Base-by-base conservation (phyloP, 2,329 filamentous ascomycete species). In the Leptosphaerulina australis region DNA sequence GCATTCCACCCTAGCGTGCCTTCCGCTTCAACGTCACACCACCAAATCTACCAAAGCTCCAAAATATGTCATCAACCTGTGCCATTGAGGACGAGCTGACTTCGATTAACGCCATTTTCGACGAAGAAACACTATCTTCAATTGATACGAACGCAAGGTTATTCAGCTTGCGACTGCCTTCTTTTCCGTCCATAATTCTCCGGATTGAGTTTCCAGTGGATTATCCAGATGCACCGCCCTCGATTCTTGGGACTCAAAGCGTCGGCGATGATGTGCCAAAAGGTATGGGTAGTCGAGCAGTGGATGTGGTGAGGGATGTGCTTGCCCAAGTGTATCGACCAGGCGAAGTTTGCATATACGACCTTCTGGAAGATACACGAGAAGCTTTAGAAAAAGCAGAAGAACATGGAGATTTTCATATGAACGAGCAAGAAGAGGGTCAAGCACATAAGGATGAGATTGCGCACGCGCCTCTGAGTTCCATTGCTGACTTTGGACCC, bases 71-170 rank as follows among this genome's bases (percentile, higher is more conserved):
- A 60, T 55, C 49, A 26, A 69, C 70, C 60, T 66, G 68, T 33
- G 63, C 78, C 39, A 80, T 93, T 20, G 71, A 74, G 38, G 89
- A 94, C 73, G 90, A 94, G 69, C 76, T 92, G 22, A 87, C 87
- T 66, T 90, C 88, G 55, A 87, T 94, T 66, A 94, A 93, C 73
- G 89, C 90, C 45, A 94, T 94, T 58, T 94, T 92, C 74, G 87
- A 85, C 57, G 80, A 85, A 37, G 78, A 77, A n/a, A 88, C 87
- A 9, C 77, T 92, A 6, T 53, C 62, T 1, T 54, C 60, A 0
- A 54, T 70, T 21, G 62, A 68, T 45, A 44, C 55, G 20, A 37
- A 61, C 38, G 52, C 48, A 50, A 71, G 41, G 66, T 60, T 56
- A 63, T 77, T 33, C 65, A 75, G 50, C 70, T 80, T 97, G 39